Conservation (phyloP, 306 rosid species). For the Lithocarpus polystachyus region DNA sequence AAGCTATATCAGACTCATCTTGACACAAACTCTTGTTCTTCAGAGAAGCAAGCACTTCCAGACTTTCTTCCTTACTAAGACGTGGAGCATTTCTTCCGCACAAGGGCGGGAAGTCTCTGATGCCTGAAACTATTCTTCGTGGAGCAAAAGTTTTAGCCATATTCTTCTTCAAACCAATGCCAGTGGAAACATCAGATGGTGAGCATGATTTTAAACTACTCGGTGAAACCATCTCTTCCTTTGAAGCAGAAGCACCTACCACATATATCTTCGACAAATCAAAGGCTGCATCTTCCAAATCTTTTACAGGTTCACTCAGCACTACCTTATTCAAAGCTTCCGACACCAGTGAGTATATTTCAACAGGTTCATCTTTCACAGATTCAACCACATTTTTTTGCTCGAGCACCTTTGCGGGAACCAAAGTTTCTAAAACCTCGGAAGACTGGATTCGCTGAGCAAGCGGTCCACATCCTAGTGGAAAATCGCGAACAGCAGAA, state of each 20-base stretch:
- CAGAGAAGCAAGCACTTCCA: constrained; percentile 9
- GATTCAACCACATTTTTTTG: background rate
- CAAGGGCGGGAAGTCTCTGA: constrained; percentile 64
- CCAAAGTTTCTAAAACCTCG: too few relatives aligned
- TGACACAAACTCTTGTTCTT: constrained; percentile 21
- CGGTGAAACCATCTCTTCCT: constrained; percentile 22
- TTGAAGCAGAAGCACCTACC: constrained; percentile 19
- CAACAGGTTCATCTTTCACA: too few relatives aligned
- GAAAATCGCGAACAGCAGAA: constrained; percentile 75
- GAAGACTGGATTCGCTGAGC: constrained; percentile 17
- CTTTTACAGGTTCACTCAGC: background rate
- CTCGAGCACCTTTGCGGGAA: background rate
- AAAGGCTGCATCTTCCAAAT: constrained; percentile 26
- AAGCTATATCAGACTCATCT: constrained; percentile 26
- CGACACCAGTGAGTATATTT: background rate
- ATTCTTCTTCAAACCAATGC: constrained; percentile 27
- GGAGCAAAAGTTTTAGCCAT: constrained; percentile 48
- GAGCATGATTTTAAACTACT: constrained; percentile 20
- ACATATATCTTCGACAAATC: constrained; percentile 23
- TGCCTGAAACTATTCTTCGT: constrained; percentile 63
- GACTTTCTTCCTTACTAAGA: constrained; percentile 24
- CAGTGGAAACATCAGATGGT: constrained; percentile 30
- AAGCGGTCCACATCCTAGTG: constrained; percentile 66
- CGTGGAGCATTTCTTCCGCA: constrained; percentile 64
- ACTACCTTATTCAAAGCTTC: constrained; percentile 11